These are phyloP conservation scores for Ogataea thermomethanolica DNA, from an alignment of 805 yeast genomes.

Conservation along the genomic window DNA sequence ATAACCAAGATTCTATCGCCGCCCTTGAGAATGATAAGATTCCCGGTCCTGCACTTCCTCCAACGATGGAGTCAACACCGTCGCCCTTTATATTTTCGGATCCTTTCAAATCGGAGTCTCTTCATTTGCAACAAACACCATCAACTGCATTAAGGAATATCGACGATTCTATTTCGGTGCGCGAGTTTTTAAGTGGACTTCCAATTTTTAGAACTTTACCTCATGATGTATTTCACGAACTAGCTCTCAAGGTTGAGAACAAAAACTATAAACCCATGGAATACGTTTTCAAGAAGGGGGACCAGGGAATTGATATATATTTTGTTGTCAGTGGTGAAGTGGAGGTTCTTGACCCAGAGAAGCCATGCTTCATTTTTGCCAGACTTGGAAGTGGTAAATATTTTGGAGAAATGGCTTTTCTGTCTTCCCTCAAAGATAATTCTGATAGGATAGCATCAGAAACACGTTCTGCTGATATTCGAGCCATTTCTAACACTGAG, in stretches of 20 bases:
- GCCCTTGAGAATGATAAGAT: constrained; percentile 33
- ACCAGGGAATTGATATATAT: constrained; percentile 58
- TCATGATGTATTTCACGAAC: constrained; percentile 53
- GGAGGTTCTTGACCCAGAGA: constrained; percentile 50
- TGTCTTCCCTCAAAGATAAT: constrained; percentile 39
- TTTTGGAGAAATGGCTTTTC: constrained; percentile 76
- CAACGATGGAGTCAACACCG: constrained; percentile 15
- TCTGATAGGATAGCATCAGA: constrained; percentile 26
- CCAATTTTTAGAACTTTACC: constrained; percentile 61
- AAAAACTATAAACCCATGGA: constrained; percentile 51
- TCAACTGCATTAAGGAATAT: neutral
- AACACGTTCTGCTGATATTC: constrained; percentile 57
- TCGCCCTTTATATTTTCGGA: neutral
- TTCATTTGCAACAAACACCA: neutral
- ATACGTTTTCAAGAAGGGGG: constrained; percentile 57
- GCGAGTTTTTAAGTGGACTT: constrained; percentile 54
- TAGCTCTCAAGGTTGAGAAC: constrained; percentile 64
- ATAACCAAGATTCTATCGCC: constrained; percentile 23
- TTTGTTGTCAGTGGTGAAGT: constrained; percentile 68
- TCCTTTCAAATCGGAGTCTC: neutral
- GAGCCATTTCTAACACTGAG: constrained; percentile 59
- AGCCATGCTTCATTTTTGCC: constrained; percentile 44
- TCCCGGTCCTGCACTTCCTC: constrained; percentile 42
- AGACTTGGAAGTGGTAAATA: constrained; percentile 60
- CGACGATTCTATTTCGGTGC: constrained; percentile 50